These are phyloP conservation scores for Rhizomucor pusillus DNA, from an alignment of 371 early-diverging fungal species.

Conservation along the genomic window DNA sequence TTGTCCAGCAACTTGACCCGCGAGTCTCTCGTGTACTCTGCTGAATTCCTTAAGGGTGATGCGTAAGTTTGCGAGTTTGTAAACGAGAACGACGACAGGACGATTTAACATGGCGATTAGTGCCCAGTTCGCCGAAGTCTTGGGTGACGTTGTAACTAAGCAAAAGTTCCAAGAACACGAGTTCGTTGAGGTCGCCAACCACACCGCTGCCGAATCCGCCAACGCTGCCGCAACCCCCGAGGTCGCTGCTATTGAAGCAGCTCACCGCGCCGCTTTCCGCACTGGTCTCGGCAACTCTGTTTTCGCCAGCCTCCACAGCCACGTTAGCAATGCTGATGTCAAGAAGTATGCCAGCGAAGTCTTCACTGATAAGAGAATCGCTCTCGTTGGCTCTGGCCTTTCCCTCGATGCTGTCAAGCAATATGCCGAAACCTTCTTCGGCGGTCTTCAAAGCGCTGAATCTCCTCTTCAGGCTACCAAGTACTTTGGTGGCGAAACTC, in stretches of 20 bases:
- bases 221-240: slow-evolving; percentile 68
- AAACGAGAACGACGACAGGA: not conserved
- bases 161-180: slow-evolving; percentile 87
- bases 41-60: slow-evolving; percentile 90
- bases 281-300: slow-evolving; percentile 93
- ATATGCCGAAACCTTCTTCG: slow-evolving; percentile 61
- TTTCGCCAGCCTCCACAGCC: slow-evolving; percentile 67
- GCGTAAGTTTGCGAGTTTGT: slow-evolving; percentile 60
- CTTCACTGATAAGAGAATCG: slow-evolving; percentile 72
- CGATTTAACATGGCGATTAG: slow-evolving; percentile 33
- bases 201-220: slow-evolving; percentile 69
- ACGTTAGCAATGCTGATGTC: slow-evolving; percentile 62
- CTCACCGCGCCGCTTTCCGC: slow-evolving; percentile 93
- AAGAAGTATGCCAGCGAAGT: slow-evolving; percentile 70
- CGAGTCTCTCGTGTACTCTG: slow-evolving; percentile 81
- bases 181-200: slow-evolving; percentile 70
- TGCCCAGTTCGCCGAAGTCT: slow-evolving; percentile 83
- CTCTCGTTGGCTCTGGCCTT: slow-evolving; percentile 87
- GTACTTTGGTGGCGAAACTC: slow-evolving; percentile 86
- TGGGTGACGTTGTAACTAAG: slow-evolving; percentile 75
- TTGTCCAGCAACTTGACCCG: slow-evolving; percentile 79
- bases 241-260: slow-evolving; percentile 70
- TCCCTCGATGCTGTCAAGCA: slow-evolving; percentile 64
- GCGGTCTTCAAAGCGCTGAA: slow-evolving; percentile 41
- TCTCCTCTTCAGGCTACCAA: slow-evolving; percentile 49